Percentiles rank a stretch among this genome's conserved stretches.
Evolutionary conservation across 331 rosid genomes (phyloP).

Genomic region (Quercus phellos): DNA sequence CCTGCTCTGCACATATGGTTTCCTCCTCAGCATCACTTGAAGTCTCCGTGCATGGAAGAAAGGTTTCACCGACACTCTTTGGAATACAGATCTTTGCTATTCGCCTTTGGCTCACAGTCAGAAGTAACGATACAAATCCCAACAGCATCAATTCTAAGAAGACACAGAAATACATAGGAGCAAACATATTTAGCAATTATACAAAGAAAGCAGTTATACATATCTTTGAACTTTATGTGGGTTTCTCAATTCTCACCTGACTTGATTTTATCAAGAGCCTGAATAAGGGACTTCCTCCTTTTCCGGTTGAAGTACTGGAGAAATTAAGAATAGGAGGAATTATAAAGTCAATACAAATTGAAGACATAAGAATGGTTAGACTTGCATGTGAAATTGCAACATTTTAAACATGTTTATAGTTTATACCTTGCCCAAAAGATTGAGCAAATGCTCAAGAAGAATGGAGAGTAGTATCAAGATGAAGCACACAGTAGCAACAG

Average conservation of each 20-base stretch:
- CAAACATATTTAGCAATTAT: not conserved
- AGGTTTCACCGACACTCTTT: constrained; percentile 25
- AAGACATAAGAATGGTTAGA: not conserved
- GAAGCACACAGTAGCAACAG: constrained; percentile 52
- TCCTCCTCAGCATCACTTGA: constrained; percentile 19
- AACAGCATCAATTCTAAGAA: constrained; percentile 48
- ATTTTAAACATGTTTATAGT: not conserved
- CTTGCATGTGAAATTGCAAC: not conserved
- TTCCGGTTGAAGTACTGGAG: constrained; percentile 36
- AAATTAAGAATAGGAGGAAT: not conserved
- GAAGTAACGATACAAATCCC: constrained; percentile 51
- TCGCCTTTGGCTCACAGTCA: constrained; percentile 35
- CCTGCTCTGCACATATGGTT: constrained; percentile 43
- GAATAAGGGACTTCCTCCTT: constrained; percentile 40
- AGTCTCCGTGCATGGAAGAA: constrained; percentile 42
- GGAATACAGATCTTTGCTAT: constrained; percentile 54
- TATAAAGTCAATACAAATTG: too few species aligned
- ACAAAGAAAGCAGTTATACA: not conserved
- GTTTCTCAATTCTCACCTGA: constrained; percentile 36
- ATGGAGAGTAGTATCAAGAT: constrained; percentile 35
- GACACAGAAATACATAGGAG: not conserved
- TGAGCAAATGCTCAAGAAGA: constrained; percentile 40
- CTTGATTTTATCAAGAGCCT: constrained; percentile 49
- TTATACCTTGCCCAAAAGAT: constrained; percentile 33
- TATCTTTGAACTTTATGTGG: not conserved